Evolutionary conservation across 306 rosid genomes (phyloP).

Genomic region (Prunus fruticosa): DNA sequence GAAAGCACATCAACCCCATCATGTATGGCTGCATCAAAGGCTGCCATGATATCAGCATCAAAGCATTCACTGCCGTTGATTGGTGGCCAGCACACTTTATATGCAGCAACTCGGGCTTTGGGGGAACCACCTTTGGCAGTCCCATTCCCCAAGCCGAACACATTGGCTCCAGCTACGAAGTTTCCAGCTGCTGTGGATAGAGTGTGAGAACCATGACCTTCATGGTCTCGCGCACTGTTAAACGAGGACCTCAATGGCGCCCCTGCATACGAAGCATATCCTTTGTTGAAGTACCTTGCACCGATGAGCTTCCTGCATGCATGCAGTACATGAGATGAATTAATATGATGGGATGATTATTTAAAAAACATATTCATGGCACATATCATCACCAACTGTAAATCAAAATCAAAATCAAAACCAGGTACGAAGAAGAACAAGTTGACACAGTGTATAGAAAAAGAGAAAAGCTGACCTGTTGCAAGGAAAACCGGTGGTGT

Average conservation of each 20-base stretch:
- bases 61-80: constrained; percentile 29
- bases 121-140: constrained; percentile 87
- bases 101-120: constrained; percentile 57
- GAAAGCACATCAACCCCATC: constrained; percentile 75
- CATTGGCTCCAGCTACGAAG: constrained; percentile 45
- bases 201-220: constrained; percentile 83
- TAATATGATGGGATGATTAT: too few relatives aligned
- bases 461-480: constrained; percentile 38
- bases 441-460: too few relatives aligned
- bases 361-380: too few relatives aligned
- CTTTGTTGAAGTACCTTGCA: constrained; percentile 73
- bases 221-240: constrained; percentile 38
- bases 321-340: background rate
- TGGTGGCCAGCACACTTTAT: constrained; percentile 73
- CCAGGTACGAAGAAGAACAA: too few relatives aligned
- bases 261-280: constrained; percentile 21
- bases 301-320: constrained; percentile 67
- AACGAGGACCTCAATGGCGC: background rate
- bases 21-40: constrained; percentile 60
- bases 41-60: constrained; percentile 61
- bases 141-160: constrained; percentile 56
- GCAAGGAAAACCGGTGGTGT: constrained; percentile 40
- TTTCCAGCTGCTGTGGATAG: constrained; percentile 68
- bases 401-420: background rate
- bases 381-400: background rate